Percentiles rank a stretch among this genome's conserved stretches.
These are phyloP conservation scores for Pyrus pyrifolia DNA, from an alignment of 306 rosid species.

Conservation along the genomic window DNA sequence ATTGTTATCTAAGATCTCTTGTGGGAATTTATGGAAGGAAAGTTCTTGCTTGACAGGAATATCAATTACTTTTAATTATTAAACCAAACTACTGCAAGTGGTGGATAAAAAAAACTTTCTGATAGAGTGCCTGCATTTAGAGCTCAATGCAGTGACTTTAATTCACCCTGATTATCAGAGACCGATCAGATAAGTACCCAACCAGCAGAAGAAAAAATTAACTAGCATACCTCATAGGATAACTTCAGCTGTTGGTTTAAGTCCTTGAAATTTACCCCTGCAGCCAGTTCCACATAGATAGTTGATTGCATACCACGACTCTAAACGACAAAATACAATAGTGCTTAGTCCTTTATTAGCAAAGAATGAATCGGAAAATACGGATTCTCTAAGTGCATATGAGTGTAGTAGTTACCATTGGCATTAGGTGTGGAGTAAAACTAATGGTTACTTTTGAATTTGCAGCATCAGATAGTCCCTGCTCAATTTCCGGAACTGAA, in stretches of 20 bases:
- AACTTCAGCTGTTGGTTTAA: slow-evolving; percentile 56
- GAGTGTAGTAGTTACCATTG: slow-evolving; percentile 54
- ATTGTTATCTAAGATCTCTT: too few relatives aligned
- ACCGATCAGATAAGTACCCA: slow-evolving; percentile 11
- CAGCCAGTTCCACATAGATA: slow-evolving; percentile 84
- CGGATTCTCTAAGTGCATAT: not conserved
- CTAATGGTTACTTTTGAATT: slow-evolving; percentile 67
- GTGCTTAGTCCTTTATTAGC: slow-evolving; percentile 1
- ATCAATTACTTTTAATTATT: not conserved
- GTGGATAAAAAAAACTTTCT: not conserved
- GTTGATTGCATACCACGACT: slow-evolving; percentile 96
- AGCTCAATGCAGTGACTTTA: not conserved
- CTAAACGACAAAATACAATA: slow-evolving; percentile 30
- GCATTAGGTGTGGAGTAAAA: slow-evolving; percentile 91
- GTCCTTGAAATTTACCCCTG: slow-evolving; percentile 62
- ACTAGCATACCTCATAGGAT: slow-evolving; percentile 53
- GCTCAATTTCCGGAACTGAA: slow-evolving; percentile 92
- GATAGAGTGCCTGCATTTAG: not conserved
- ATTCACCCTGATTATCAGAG: not conserved
- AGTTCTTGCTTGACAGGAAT: not conserved
- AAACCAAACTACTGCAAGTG: not conserved
- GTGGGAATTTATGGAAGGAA: not conserved
- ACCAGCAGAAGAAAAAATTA: slow-evolving; percentile 7
- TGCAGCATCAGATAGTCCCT: slow-evolving; percentile 81
- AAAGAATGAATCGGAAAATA: slow-evolving; percentile 4